Evolutionary conservation across 495 filamentous ascomycete species (phyloP).

Genomic region (Penicillium pulvis): DNA sequence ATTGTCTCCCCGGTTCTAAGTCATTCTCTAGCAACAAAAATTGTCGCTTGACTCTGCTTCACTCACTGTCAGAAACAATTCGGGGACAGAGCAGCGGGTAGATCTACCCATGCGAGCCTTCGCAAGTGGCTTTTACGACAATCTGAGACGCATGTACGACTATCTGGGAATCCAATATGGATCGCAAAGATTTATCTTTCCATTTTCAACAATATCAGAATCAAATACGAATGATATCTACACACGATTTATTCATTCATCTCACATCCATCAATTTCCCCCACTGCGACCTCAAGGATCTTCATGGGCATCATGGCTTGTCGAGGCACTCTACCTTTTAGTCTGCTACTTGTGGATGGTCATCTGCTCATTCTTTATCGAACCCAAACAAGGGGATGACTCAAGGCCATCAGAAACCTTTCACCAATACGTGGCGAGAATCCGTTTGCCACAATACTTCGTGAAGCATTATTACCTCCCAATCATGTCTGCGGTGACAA

Average conservation of each 20-base stretch:
- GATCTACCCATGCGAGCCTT: conserved; percentile 63
- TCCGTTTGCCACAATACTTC: conserved; percentile 46
- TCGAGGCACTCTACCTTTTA: conserved; percentile 41
- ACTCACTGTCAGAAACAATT: conserved; percentile 9
- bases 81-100: conserved; percentile 29
- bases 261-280: conserved; percentile 50
- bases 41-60: conserved; percentile 33
- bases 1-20: background rate
- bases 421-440: conserved; percentile 44
- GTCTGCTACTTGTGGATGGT: conserved; percentile 53
- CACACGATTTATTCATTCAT: conserved; percentile 48
- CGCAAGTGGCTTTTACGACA: conserved; percentile 55
- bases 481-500: conserved; percentile 53
- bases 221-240: background rate
- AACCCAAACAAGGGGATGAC: conserved; percentile 24
- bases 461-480: conserved; percentile 51
- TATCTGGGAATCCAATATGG: conserved; percentile 49
- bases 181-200: conserved; percentile 47
- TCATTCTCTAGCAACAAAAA: conserved; percentile 21
- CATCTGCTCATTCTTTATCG: conserved; percentile 46
- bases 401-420: conserved; percentile 38
- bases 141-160: conserved; percentile 55
- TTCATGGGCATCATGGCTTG: conserved; percentile 30
- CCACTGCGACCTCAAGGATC: conserved; percentile 31
- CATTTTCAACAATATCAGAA: conserved; percentile 16